Base-by-base conservation (phyloP, 257 asterid genomes). In the Penstemon eatonii region DNA sequence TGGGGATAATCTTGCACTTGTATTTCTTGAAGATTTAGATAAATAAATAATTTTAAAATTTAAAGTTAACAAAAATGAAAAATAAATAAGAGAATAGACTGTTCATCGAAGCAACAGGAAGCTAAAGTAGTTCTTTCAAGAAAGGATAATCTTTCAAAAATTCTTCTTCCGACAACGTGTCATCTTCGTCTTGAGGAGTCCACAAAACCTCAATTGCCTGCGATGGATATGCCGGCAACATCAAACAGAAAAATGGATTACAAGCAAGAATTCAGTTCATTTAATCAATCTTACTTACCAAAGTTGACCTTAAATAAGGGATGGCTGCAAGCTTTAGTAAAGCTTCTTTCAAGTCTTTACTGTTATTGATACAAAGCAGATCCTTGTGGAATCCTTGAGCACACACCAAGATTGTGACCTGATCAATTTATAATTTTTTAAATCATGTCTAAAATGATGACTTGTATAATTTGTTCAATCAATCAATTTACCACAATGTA, bases 121-220 rank as follows among this genome's bases (percentile, higher is more conserved):
- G 33, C 33, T 25, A 25, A 2, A 25, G 33, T 25, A 92, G 83
- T 69, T 95, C 97, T 73, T 90, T 80, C 79, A 92, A 70, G 49
- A 88, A 74, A 3, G 96, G 90, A 84, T 92, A 92, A 73, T 92
- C 33, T 25, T 25, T 2, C 33, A 25, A 25, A 25, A 25, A 25
- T 25, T 25, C 33, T 25, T 2, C 2, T 25, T 25, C 33, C 2
- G 33, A 25, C 33, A 25, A 2, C 2, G 33, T 25, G 33, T 25
- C 33, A 25, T 25, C 86, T 79, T 92, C 96, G 37, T 85, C 85
- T 70, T 92, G 98, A 15, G 98, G 98, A 5, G 98, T 92, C 98
- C 98, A 92, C 37, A 92, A 76, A 72, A 92, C 94, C 87, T 92
- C 97, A 12, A 92, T 95, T 3, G 96, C 98, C 96, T 92, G 88